Evolutionary conservation across 2,329 filamentous ascomycete species (phyloP).

Genomic region (Pseudomassariella vexata): DNA sequence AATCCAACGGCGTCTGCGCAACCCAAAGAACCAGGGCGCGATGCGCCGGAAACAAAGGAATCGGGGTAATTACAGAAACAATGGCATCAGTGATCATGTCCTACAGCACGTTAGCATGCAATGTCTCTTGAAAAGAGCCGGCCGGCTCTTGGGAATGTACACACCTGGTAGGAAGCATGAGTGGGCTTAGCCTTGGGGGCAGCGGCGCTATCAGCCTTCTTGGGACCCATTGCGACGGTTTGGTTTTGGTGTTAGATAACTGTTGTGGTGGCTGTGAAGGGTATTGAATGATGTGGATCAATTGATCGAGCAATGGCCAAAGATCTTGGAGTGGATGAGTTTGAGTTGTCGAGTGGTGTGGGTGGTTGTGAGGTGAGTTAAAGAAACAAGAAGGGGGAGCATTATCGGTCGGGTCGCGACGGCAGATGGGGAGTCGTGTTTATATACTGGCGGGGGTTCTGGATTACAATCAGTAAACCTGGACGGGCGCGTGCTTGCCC

Average conservation of each 20-base stretch:
- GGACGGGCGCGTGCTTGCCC: slow-evolving; percentile 6
- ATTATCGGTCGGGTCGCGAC: slow-evolving; percentile 7
- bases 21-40: slow-evolving; percentile 12
- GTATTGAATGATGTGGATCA: slow-evolving; percentile 1
- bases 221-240: slow-evolving; percentile 7
- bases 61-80: slow-evolving; percentile 45
- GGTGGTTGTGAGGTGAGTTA: neutral
- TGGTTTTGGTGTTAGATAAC: slow-evolving; percentile 3
- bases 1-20: neutral
- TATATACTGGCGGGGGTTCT: slow-evolving; percentile 7
- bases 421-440: slow-evolving; percentile 6
- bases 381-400: slow-evolving; percentile 3
- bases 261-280: neutral
- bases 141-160: slow-evolving; percentile 18
- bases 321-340: neutral
- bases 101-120: slow-evolving; percentile 34
- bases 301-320: slow-evolving; percentile 1
- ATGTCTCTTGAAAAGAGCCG: slow-evolving; percentile 11
- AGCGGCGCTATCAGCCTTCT: slow-evolving; percentile 3
- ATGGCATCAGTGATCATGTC: slow-evolving; percentile 61
- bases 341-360: slow-evolving; percentile 4
- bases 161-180: slow-evolving; percentile 55
- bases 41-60: slow-evolving; percentile 32
- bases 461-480: slow-evolving; percentile 5
- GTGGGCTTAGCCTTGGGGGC: slow-evolving; percentile 40